phyloP scores from a whole-genome alignment of 2,329 filamentous ascomycete genomes.

The Diaporthe humulicola region DNA sequence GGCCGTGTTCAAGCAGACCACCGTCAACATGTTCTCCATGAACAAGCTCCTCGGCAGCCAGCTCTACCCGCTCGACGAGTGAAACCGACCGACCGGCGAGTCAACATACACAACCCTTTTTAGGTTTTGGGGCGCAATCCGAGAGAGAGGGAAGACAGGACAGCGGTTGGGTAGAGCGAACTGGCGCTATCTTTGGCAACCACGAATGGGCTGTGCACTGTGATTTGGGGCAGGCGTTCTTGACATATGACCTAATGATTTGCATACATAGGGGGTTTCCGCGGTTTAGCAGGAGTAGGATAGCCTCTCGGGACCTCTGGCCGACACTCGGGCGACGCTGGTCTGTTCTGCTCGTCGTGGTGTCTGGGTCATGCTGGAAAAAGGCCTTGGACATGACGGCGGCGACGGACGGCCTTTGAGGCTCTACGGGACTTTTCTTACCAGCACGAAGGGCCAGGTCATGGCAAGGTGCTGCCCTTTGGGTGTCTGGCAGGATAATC shows the following conservation, averaged over 20 bases:
- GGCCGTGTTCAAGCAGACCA: constrained; percentile 90
- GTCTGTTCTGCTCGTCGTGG: neutral
- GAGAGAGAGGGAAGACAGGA: neutral
- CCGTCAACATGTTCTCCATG: constrained; percentile 99
- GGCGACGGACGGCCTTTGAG: neutral
- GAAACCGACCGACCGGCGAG: neutral
- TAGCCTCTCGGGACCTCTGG: constrained; percentile 6
- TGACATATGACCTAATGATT: constrained; percentile 36
- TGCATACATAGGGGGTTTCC: constrained; percentile 25
- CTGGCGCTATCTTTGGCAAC: neutral
- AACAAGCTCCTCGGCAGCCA: constrained; percentile 95
- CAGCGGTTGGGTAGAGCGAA: constrained; percentile 4
- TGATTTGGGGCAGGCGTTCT: constrained; percentile 32
- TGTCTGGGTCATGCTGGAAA: constrained; percentile 7
- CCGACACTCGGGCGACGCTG: neutral
- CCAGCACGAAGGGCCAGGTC: neutral
- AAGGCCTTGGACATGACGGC: neutral
- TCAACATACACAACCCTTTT: neutral
- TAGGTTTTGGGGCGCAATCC: neutral
- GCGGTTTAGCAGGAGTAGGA: constrained; percentile 25
- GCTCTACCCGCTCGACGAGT: constrained; percentile 85
- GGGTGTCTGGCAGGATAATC: constrained; percentile 14
- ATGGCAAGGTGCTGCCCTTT: neutral
- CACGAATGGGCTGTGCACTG: constrained; percentile 24
- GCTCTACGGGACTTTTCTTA: neutral